phyloP scores from a whole-genome alignment of 768 basidiomycete species.

The Nidularia sp. region DNA sequence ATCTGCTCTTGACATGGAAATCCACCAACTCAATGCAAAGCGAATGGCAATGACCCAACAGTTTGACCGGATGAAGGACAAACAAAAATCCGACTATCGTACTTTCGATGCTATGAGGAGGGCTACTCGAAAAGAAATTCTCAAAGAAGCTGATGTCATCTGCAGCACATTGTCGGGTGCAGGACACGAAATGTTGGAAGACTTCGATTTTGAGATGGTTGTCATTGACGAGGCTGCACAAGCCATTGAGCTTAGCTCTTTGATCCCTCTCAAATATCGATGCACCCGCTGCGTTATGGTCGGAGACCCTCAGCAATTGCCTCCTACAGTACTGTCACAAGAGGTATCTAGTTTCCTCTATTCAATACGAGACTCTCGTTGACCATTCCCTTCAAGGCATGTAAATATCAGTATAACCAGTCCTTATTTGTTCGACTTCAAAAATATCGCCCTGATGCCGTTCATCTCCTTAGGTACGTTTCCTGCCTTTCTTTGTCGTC shows the following conservation, averaged over 20 bases:
- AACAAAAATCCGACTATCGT: slow-evolving; percentile 75
- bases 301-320: slow-evolving; percentile 94
- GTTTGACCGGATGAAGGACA: slow-evolving; percentile 76
- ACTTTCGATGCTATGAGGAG: slow-evolving; percentile 81
- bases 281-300: slow-evolving; percentile 88
- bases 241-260: slow-evolving; percentile 88
- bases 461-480: slow-evolving; percentile 82
- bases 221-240: slow-evolving; percentile 99
- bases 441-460: slow-evolving; percentile 71
- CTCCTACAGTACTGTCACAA: slow-evolving; percentile 70
- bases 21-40: slow-evolving; percentile 57
- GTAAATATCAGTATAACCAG: slow-evolving; percentile 76
- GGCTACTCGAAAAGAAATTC: slow-evolving; percentile 67
- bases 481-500: background rate
- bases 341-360: slow-evolving; percentile 23
- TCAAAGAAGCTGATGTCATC: slow-evolving; percentile 88
- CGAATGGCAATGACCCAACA: slow-evolving; percentile 62
- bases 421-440: slow-evolving; percentile 92
- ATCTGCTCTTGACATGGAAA: slow-evolving; percentile 64
- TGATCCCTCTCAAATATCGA: slow-evolving; percentile 91
- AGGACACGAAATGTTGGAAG: slow-evolving; percentile 82
- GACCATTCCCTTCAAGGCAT: slow-evolving; percentile 42
- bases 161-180: slow-evolving; percentile 92
- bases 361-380: slow-evolving; percentile 3
- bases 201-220: slow-evolving; percentile 89